These are phyloP conservation scores for Rhynchosporium graminicola DNA, from an alignment of 2,329 filamentous ascomycete genomes.

Conservation along the genomic window DNA sequence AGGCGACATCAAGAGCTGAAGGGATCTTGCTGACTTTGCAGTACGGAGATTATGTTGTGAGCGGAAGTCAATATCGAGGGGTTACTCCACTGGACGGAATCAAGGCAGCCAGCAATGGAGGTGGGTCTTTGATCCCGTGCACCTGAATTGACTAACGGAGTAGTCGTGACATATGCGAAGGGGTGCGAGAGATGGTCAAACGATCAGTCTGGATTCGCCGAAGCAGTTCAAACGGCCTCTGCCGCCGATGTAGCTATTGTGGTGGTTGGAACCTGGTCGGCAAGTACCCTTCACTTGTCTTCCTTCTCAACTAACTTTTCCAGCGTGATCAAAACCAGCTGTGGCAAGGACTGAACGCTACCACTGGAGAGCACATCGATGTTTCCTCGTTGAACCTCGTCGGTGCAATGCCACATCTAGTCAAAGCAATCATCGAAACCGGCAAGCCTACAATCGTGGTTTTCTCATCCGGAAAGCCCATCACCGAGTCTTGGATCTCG, in stretches of 20 bases:
- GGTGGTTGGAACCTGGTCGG: slow-evolving; percentile 72
- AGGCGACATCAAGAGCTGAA: slow-evolving; percentile 37
- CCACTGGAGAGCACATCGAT: slow-evolving; percentile 75
- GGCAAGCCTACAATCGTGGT: slow-evolving; percentile 77
- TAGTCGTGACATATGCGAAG: slow-evolving; percentile 61
- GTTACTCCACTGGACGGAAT: slow-evolving; percentile 72
- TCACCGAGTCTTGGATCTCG: slow-evolving; percentile 73
- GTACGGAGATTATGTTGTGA: slow-evolving; percentile 75
- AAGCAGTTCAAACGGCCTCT: slow-evolving; percentile 65
- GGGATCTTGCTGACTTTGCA: slow-evolving; percentile 35
- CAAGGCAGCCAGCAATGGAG: slow-evolving; percentile 58
- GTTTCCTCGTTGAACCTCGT: slow-evolving; percentile 64
- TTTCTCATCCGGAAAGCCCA: slow-evolving; percentile 77
- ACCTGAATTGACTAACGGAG: not conserved
- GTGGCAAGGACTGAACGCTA: slow-evolving; percentile 70
- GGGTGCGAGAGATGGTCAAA: slow-evolving; percentile 74
- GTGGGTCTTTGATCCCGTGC: slow-evolving; percentile 22
- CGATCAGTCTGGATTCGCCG: slow-evolving; percentile 66
- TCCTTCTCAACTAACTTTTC: not conserved
- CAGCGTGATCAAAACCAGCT: slow-evolving; percentile 69
- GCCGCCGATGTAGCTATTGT: slow-evolving; percentile 72
- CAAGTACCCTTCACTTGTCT: slow-evolving; percentile 14
- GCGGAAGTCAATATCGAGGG: slow-evolving; percentile 62
- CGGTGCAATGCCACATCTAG: slow-evolving; percentile 67
- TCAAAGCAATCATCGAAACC: slow-evolving; percentile 66